Percentiles rank a stretch among this genome's conserved stretches.
Evolutionary conservation across 2,329 filamentous ascomycete genomes (phyloP).

Genomic region (Neospermospora avenae): DNA sequence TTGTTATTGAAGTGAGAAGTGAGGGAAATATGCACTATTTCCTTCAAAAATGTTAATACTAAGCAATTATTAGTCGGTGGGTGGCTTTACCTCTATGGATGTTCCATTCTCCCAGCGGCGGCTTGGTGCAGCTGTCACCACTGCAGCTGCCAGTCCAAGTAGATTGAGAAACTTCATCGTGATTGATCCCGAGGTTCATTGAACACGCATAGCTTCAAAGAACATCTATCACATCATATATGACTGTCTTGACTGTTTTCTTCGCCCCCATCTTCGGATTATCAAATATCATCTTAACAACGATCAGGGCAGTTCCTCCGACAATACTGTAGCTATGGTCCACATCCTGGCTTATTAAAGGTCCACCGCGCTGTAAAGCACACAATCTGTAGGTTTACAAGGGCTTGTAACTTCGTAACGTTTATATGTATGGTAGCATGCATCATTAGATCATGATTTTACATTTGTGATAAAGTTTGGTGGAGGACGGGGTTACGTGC

Average conservation of each 20-base stretch:
- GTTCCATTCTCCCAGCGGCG: constrained; percentile 11
- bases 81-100: constrained; percentile 5
- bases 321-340: not conserved
- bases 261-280: not conserved
- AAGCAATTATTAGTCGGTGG: not conserved
- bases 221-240: not conserved
- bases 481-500: not conserved
- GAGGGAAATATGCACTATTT: constrained; percentile 31
- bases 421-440: constrained; percentile 12
- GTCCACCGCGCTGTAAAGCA: constrained; percentile 8
- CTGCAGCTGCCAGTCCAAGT: constrained; percentile 5
- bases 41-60: constrained; percentile 7
- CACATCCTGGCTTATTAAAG: not conserved
- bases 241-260: not conserved
- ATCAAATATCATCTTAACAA: not conserved
- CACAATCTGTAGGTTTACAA: not conserved
- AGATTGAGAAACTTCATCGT: constrained; percentile 4
- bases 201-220: not conserved
- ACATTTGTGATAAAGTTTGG: not conserved
- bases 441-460: constrained; percentile 3
- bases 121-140: constrained; percentile 11
- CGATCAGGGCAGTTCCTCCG: not conserved
- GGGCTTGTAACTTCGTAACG: constrained; percentile 14
- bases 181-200: not conserved
- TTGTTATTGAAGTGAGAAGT: constrained; percentile 45